Evolutionary conservation across 805 yeast genomes (phyloP).

Genomic region (Yarrowia sp.): DNA sequence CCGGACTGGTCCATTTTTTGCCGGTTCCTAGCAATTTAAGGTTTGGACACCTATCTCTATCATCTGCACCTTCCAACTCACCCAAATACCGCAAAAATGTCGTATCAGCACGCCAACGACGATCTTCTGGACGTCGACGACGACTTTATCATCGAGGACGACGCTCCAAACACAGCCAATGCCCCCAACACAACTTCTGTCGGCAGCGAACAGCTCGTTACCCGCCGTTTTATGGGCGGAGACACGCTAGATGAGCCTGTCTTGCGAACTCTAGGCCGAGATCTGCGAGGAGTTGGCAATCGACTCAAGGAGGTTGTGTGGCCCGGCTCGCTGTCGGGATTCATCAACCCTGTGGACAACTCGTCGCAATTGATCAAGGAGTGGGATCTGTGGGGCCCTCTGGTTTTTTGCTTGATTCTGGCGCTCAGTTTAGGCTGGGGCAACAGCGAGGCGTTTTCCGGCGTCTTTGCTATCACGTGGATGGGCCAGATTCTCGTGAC

Average conservation of each 20-base stretch:
- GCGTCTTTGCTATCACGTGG: conserved; percentile 65
- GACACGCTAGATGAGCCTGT: conserved; percentile 75
- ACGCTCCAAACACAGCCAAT: background rate
- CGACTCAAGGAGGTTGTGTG: conserved; percentile 47
- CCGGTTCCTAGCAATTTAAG: background rate
- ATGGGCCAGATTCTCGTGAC: conserved; percentile 59
- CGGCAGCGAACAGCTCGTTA: conserved; percentile 42
- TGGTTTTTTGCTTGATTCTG: conserved; percentile 56
- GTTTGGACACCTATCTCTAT: conserved; percentile 16
- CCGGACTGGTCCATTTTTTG: conserved; percentile 39
- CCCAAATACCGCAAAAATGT: conserved; percentile 16
- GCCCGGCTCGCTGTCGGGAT: conserved; percentile 36
- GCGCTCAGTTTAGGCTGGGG: conserved; percentile 54
- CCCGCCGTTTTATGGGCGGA: conserved; percentile 59
- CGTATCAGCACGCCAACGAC: conserved; percentile 23
- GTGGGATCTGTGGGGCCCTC: conserved; percentile 61
- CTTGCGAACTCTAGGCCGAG: conserved; percentile 51
- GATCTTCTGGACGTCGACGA: conserved; percentile 18
- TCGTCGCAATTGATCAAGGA: conserved; percentile 30
- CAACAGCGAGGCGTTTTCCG: conserved; percentile 46
- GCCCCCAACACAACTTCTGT: conserved; percentile 27
- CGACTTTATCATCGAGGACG: conserved; percentile 25
- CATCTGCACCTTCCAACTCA: background rate
- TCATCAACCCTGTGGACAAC: conserved; percentile 28
- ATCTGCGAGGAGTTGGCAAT: conserved; percentile 46